These are phyloP conservation scores for Cladophialophora bantiana DNA, from an alignment of 2,329 filamentous ascomycete genomes.

Conservation along the genomic window DNA sequence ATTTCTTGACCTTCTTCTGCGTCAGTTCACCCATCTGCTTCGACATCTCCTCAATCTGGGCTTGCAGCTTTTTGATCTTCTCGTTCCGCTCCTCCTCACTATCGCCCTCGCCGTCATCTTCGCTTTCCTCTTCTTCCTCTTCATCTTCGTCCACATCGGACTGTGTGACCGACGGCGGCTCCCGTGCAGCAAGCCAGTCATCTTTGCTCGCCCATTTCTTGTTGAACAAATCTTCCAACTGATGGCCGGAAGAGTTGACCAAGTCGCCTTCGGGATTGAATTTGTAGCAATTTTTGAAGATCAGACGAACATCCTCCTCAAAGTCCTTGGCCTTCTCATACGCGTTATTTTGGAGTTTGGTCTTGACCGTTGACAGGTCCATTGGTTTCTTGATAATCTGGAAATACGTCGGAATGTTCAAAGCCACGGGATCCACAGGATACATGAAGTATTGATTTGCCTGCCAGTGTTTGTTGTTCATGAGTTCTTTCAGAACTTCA, in stretches of 20 bases:
- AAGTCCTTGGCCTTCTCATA: slow-evolving; percentile 87
- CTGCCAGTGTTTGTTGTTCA: slow-evolving; percentile 72
- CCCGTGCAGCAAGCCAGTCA: slow-evolving; percentile 79
- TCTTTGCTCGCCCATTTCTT: slow-evolving; percentile 78
- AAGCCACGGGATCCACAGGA: slow-evolving; percentile 89
- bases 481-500: slow-evolving; percentile 77
- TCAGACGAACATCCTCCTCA: slow-evolving; percentile 79
- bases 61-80: slow-evolving; percentile 70
- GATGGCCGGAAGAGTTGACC: slow-evolving; percentile 74
- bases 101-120: slow-evolving; percentile 69
- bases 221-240: slow-evolving; percentile 78
- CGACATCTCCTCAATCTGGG: slow-evolving; percentile 76
- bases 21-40: slow-evolving; percentile 65
- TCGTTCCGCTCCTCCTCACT: slow-evolving; percentile 63
- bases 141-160: slow-evolving; percentile 73
- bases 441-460: slow-evolving; percentile 77
- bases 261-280: slow-evolving; percentile 86
- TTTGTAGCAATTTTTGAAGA: slow-evolving; percentile 87
- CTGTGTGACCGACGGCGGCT: slow-evolving; percentile 68
- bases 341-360: slow-evolving; percentile 77
- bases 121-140: slow-evolving; percentile 75
- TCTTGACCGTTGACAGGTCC: slow-evolving; percentile 84
- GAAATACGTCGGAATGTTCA: slow-evolving; percentile 93
- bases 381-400: slow-evolving; percentile 96
- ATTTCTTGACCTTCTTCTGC: slow-evolving; percentile 64